Conservation (phyloP, 2,329 filamentous ascomycete genomes). For the Rhynchosporium graminicola region DNA sequence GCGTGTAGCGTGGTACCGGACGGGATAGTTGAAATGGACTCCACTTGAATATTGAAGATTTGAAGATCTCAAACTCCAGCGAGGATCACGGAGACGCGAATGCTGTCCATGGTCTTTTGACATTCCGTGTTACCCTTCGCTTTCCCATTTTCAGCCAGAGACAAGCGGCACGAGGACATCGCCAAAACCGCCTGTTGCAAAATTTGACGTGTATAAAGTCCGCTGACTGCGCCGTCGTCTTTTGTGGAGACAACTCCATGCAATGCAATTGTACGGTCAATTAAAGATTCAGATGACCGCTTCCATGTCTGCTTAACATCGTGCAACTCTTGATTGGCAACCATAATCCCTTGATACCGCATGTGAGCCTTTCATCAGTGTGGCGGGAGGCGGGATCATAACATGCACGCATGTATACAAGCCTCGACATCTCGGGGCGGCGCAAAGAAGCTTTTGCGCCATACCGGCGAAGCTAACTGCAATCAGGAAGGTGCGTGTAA, state of each 20-base stretch:
- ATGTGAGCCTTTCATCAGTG: slow-evolving; percentile 2
- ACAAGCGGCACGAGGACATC: slow-evolving; percentile 27
- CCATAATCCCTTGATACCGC: background rate
- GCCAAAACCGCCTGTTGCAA: slow-evolving; percentile 15
- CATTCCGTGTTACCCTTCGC: slow-evolving; percentile 24
- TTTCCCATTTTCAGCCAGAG: slow-evolving; percentile 28
- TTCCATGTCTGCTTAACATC: slow-evolving; percentile 21
- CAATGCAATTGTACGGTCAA: background rate
- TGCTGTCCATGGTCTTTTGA: background rate
- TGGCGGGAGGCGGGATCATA: background rate
- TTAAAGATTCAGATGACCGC: background rate
- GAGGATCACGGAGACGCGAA: background rate
- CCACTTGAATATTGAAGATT: background rate
- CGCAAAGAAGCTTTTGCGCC: slow-evolving; percentile 18
- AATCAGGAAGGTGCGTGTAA: slow-evolving; percentile 17
- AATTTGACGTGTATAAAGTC: background rate
- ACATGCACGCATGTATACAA: background rate
- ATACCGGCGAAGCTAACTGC: slow-evolving; percentile 16
- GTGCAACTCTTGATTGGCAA: slow-evolving; percentile 25
- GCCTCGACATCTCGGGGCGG: slow-evolving; percentile 5
- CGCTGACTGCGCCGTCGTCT: background rate
- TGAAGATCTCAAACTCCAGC: background rate
- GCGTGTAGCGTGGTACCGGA: no score
- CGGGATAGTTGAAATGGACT: background rate
- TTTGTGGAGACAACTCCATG: background rate